phyloP scores from a whole-genome alignment of 2,329 filamentous ascomycete genomes.

The Xylariaceae sp. region DNA sequence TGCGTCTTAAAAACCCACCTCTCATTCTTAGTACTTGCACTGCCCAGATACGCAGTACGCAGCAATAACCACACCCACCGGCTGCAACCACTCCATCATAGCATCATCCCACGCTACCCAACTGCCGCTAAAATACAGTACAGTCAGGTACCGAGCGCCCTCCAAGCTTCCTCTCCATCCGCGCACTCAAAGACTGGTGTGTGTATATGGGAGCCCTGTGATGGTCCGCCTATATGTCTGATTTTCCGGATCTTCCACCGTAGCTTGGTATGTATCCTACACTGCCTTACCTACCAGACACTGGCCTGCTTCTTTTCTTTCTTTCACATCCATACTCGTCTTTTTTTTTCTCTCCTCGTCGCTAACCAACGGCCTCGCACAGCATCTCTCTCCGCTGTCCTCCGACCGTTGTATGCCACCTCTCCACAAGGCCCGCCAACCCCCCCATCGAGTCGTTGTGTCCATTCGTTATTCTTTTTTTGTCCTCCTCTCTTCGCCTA shows the following conservation, averaged over 20 bases:
- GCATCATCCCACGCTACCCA: too few relatives aligned
- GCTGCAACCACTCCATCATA: too few relatives aligned
- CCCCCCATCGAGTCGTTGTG: conserved; percentile 36
- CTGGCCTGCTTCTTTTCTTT: conserved; percentile 25
- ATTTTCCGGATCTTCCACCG: conserved; percentile 8
- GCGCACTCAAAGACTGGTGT: too few relatives aligned
- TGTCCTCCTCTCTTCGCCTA: conserved; percentile 23
- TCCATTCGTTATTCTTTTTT: conserved; percentile 36
- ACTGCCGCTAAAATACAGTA: conserved; percentile 17
- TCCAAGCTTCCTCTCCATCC: conserved; percentile 9
- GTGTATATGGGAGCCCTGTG: background rate
- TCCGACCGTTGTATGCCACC: conserved; percentile 34
- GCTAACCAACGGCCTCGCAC: conserved; percentile 31
- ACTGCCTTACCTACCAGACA: conserved; percentile 12
- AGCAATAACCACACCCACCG: too few relatives aligned
- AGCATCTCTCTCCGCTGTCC: conserved; percentile 29
- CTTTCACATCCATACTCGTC: conserved; percentile 22
- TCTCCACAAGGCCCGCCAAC: conserved; percentile 28
- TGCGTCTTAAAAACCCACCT: too few relatives aligned
- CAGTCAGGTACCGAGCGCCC: background rate
- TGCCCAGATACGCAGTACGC: too few relatives aligned
- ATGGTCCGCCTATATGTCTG: background rate
- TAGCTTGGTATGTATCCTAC: conserved; percentile 7
- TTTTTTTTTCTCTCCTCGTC: conserved; percentile 27
- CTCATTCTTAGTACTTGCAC: too few relatives aligned